Conservation (phyloP, 805 yeast species). For the Candida ficus region DNA sequence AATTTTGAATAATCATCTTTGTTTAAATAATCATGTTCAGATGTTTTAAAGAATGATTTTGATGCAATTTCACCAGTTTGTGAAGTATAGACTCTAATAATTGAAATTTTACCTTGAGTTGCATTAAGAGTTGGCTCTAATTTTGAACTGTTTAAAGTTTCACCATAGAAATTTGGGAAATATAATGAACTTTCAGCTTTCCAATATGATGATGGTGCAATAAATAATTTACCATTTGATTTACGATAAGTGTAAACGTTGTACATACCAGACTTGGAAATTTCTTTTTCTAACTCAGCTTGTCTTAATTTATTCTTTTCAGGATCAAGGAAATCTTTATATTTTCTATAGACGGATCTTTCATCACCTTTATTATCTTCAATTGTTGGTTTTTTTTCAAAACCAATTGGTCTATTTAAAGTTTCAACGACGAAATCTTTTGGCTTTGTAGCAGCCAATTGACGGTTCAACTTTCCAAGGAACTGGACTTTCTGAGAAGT, state of each 20-base stretch:
- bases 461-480: conserved; percentile 29
- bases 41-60: conserved; percentile 49
- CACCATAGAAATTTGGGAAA: conserved; percentile 75
- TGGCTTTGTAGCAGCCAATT: conserved; percentile 33
- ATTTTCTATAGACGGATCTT: conserved; percentile 31
- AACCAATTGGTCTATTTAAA: conserved; percentile 45
- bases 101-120: conserved; percentile 47
- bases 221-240: conserved; percentile 80
- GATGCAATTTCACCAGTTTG: conserved; percentile 67
- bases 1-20: conserved; percentile 38
- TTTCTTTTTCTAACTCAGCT: conserved; percentile 53
- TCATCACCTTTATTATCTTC: conserved; percentile 38
- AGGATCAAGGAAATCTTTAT: conserved; percentile 43
- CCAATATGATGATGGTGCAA: conserved; percentile 78
- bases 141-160: conserved; percentile 37
- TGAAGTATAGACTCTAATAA: conserved; percentile 62
- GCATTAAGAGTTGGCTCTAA: conserved; percentile 29
- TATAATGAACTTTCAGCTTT: conserved; percentile 64
- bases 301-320: conserved; percentile 44
- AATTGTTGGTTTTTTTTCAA: conserved; percentile 31
- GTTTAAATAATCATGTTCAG: conserved; percentile 36
- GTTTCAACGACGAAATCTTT: conserved; percentile 29
- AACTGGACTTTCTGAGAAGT: conserved; percentile 10
- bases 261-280: conserved; percentile 63
- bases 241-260: conserved; percentile 60